Evolutionary conservation across 1,139 yeast genomes (phyloP).

Genomic region (Arxiozyma heterogenica): DNA sequence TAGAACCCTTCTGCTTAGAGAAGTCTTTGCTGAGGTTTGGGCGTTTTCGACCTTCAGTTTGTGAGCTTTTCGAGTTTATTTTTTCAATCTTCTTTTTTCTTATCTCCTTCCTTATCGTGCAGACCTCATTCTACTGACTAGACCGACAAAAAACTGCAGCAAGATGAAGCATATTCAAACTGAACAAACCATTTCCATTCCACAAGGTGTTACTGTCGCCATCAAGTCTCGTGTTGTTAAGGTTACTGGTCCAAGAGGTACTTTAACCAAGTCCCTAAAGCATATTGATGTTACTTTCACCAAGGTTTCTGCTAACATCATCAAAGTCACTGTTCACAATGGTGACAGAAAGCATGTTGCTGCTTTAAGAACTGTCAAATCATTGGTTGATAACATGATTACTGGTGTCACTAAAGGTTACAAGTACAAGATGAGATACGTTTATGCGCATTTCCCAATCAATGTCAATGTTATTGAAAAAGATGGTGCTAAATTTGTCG

Average conservation of each 20-base stretch:
- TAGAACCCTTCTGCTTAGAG: not conserved
- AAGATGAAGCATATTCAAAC: conserved; percentile 91
- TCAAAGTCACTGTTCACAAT: conserved; percentile 90
- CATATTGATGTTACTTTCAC: conserved; percentile 92
- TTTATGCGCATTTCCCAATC: conserved; percentile 99
- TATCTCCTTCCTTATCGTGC: not conserved
- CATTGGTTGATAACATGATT: conserved; percentile 86
- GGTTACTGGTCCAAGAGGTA: conserved; percentile 99
- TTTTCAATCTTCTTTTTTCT: not conserved
- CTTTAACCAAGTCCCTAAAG: conserved; percentile 79
- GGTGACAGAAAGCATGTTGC: conserved; percentile 99
- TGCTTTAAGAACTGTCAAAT: conserved; percentile 96
- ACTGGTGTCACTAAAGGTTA: conserved; percentile 99
- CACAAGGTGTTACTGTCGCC: conserved; percentile 86
- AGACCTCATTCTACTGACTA: not conserved
- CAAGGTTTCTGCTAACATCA: conserved; percentile 60
- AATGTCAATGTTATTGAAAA: conserved; percentile 81
- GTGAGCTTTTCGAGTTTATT: too few species aligned
- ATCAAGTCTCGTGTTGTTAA: conserved; percentile 88
- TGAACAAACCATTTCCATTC: conserved; percentile 83
- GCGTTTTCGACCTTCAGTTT: too few species aligned
- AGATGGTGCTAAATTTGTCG: conserved; percentile 70
- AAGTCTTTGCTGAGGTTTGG: too few species aligned
- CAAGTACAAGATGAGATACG: conserved; percentile 99
- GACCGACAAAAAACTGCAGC: not conserved